Evolutionary conservation across 805 yeast genomes (phyloP).

Genomic region (Metschnikowia kunwiensis): DNA sequence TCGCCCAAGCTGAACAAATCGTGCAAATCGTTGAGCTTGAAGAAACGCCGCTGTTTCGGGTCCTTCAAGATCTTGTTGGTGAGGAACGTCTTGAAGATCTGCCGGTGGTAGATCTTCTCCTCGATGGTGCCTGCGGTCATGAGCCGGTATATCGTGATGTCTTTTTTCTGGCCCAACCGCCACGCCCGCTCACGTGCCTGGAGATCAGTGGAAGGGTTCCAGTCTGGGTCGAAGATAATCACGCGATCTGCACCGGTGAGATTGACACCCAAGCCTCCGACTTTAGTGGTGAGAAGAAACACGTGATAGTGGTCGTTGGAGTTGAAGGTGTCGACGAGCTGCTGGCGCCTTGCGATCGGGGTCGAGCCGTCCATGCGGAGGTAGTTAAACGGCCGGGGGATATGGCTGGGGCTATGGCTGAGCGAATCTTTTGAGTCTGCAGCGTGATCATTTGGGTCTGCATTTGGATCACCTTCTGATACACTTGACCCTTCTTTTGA

Average conservation of each 20-base stretch:
- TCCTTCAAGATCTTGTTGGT: constrained; percentile 93
- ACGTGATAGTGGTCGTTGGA: constrained; percentile 53
- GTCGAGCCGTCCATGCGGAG: constrained; percentile 95
- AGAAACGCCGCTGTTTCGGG: constrained; percentile 90
- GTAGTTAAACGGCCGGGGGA: constrained; percentile 40
- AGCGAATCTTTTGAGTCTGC: constrained; percentile 3
- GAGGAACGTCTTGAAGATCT: constrained; percentile 89
- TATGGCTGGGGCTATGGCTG: background rate
- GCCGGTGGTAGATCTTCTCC: constrained; percentile 94
- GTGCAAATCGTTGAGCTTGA: constrained; percentile 87
- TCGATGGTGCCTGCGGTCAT: constrained; percentile 96
- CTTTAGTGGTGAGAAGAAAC: constrained; percentile 86
- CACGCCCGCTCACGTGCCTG: constrained; percentile 98
- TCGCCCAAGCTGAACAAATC: constrained; percentile 86
- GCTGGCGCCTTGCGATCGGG: constrained; percentile 70
- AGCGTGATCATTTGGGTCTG: too few relatives aligned
- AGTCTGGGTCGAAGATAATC: constrained; percentile 93
- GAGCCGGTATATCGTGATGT: constrained; percentile 83
- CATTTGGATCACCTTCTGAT: background rate
- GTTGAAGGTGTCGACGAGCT: constrained; percentile 78
- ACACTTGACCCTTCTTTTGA: background rate
- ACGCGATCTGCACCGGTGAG: constrained; percentile 94
- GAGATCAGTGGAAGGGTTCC: constrained; percentile 97
- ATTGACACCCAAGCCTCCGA: constrained; percentile 94
- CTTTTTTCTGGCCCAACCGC: constrained; percentile 92